Conservation (phyloP, 441 rosid species). For the Adansonia madagascariensis region DNA sequence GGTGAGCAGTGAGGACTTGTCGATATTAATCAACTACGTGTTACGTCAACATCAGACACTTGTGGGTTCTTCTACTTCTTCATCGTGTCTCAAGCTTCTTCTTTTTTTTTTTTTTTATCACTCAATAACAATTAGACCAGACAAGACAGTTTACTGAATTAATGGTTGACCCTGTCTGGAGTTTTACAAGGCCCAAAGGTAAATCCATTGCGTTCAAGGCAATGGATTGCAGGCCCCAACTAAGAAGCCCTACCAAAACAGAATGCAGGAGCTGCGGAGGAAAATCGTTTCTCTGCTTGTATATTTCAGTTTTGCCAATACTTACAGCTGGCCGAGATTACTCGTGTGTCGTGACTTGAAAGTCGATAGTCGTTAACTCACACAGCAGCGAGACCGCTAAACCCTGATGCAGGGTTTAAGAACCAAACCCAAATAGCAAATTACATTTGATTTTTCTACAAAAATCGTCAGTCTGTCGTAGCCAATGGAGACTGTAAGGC, state of each 20-base stretch:
- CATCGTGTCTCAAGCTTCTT: not conserved
- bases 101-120: no score
- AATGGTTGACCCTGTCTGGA: no score
- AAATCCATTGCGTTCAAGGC: no score
- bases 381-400: not conserved
- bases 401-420: not conserved
- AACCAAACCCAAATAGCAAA: not conserved
- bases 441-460: not conserved
- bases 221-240: no score
- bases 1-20: not conserved
- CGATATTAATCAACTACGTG: not conserved
- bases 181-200: no score
- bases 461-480: not conserved
- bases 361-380: not conserved
- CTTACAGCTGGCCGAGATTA: not conserved
- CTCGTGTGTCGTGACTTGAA: not conserved
- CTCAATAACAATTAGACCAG: not conserved
- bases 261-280: no score
- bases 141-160: not conserved
- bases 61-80: not conserved
- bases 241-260: no score
- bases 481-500: not conserved
- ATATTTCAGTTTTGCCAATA: no score
- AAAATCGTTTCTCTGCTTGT: no score
- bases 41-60: not conserved